A percentile compares a stretch with the other conserved stretches of the same genome.
These are phyloP conservation scores for Fusarium albidum DNA, from an alignment of 2,329 filamentous ascomycete species.

Conservation along the genomic window DNA sequence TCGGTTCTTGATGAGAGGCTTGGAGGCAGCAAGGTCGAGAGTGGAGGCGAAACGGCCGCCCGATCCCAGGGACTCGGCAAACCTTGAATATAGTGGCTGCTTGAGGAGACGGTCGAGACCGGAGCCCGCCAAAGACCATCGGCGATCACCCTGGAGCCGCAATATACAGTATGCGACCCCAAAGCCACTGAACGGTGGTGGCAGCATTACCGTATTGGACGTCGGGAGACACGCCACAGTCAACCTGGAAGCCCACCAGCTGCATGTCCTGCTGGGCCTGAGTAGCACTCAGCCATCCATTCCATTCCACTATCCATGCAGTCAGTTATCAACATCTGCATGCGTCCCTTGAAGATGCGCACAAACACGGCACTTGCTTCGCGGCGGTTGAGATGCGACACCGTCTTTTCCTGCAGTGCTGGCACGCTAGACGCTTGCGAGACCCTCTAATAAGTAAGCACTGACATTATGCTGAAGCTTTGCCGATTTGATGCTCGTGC, in stretches of 20 bases:
- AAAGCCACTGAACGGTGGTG: conserved; percentile 18
- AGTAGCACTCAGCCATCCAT: conserved; percentile 7
- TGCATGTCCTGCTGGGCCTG: conserved; percentile 3
- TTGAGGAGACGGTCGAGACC: conserved; percentile 17
- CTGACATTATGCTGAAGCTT: conserved; percentile 1
- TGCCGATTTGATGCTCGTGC: neutral
- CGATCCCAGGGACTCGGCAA: conserved; percentile 21
- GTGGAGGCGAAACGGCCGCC: conserved; percentile 20
- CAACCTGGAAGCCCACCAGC: conserved; percentile 1
- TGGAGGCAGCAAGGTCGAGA: conserved; percentile 11
- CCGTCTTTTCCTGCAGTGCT: neutral
- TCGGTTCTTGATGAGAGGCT: conserved; percentile 3
- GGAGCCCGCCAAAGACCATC: conserved; percentile 20
- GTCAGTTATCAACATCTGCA: conserved; percentile 22
- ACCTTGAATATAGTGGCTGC: conserved; percentile 19
- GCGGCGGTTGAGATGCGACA: neutral
- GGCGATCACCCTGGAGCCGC: conserved; percentile 22
- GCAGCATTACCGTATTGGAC: conserved; percentile 4
- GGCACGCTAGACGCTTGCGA: conserved; percentile 5
- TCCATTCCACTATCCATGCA: neutral
- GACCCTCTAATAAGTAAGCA: neutral
- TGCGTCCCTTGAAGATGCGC: conserved; percentile 12
- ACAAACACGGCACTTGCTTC: conserved; percentile 11
- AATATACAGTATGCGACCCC: conserved; percentile 11
- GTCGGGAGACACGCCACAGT: conserved; percentile 4